phyloP scores from a whole-genome alignment of 257 asterid species.

The Ilex asprella region DNA sequence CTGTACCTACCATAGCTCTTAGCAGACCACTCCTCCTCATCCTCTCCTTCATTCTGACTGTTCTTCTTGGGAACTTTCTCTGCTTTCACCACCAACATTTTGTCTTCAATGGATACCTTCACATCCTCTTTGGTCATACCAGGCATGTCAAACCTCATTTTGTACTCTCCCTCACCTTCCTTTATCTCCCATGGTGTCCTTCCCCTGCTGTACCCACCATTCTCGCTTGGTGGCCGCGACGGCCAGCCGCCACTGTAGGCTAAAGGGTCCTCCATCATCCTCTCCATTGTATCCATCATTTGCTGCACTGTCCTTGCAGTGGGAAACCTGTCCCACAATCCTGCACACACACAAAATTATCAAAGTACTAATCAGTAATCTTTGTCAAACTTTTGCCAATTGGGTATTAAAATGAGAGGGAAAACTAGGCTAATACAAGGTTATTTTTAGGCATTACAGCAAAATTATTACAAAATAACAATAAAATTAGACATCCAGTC shows the following conservation, averaged over 20 bases:
- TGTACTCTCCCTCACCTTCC: slow-evolving; percentile 53
- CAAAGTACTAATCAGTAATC: background rate
- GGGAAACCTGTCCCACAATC: slow-evolving; percentile 70
- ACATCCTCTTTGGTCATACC: slow-evolving; percentile 72
- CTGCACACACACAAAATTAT: slow-evolving; percentile 16
- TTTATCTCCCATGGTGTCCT: slow-evolving; percentile 79
- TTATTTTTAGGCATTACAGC: too few species aligned
- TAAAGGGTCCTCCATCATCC: slow-evolving; percentile 54
- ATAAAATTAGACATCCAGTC: too few species aligned
- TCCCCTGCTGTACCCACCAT: slow-evolving; percentile 38
- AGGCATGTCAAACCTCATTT: slow-evolving; percentile 74
- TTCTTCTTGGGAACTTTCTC: slow-evolving; percentile 31
- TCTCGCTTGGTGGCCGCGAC: slow-evolving; percentile 10
- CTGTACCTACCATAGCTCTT: slow-evolving; percentile 59
- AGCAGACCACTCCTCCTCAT: slow-evolving; percentile 48
- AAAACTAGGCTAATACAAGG: too few species aligned
- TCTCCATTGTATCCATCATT: slow-evolving; percentile 81
- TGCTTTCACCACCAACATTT: slow-evolving; percentile 57
- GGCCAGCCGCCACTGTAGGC: slow-evolving; percentile 27
- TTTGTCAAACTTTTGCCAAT: too few species aligned
- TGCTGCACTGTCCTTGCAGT: slow-evolving; percentile 71
- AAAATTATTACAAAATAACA: too few species aligned
- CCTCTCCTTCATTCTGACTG: slow-evolving; percentile 3
- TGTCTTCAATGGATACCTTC: slow-evolving; percentile 64
- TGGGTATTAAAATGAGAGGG: too few species aligned